Evolutionary conservation across 2,329 filamentous ascomycete species (phyloP).

Genomic region (Apiospora phragmitis): DNA sequence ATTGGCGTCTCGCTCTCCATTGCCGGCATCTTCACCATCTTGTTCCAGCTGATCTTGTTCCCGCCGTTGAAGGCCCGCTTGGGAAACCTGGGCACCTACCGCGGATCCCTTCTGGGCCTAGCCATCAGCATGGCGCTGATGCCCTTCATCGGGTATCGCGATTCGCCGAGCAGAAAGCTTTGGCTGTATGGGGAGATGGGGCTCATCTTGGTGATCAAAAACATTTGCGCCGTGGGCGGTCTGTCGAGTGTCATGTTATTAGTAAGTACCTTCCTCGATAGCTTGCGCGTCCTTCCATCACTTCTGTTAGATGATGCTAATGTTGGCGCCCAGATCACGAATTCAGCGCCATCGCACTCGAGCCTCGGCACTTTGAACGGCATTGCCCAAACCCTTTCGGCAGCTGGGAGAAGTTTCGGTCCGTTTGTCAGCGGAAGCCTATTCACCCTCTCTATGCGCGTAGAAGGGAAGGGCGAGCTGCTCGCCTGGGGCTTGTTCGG

Average conservation of each 20-base stretch:
- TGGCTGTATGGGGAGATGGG: conserved; percentile 85
- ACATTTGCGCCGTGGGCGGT: conserved; percentile 84
- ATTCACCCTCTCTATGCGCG: conserved; percentile 74
- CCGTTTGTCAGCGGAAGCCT: conserved; percentile 86
- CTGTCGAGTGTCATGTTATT: conserved; percentile 86
- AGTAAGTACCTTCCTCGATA: conserved; percentile 51
- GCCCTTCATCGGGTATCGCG: conserved; percentile 83
- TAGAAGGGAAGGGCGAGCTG: conserved; percentile 79
- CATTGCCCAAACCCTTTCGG: conserved; percentile 89
- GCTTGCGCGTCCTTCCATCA: not conserved
- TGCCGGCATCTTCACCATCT: conserved; percentile 79
- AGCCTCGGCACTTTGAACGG: conserved; percentile 91
- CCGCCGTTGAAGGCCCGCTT: conserved; percentile 74
- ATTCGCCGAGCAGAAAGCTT: conserved; percentile 58
- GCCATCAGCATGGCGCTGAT: conserved; percentile 82
- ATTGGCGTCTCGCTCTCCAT: conserved; percentile 86
- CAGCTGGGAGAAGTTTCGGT: conserved; percentile 83
- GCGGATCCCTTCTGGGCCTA: conserved; percentile 75
- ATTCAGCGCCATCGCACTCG: conserved; percentile 82
- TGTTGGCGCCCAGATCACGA: conserved; percentile 70
- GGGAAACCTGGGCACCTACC: conserved; percentile 85
- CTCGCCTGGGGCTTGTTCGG: conserved; percentile 88
- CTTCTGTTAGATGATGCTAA: conserved; percentile 13
- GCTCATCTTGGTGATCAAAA: conserved; percentile 80
- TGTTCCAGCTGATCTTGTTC: conserved; percentile 88